Base-by-base conservation (phyloP, 352 stramenopile species). In the Poterioochromonas sp. region DNA sequence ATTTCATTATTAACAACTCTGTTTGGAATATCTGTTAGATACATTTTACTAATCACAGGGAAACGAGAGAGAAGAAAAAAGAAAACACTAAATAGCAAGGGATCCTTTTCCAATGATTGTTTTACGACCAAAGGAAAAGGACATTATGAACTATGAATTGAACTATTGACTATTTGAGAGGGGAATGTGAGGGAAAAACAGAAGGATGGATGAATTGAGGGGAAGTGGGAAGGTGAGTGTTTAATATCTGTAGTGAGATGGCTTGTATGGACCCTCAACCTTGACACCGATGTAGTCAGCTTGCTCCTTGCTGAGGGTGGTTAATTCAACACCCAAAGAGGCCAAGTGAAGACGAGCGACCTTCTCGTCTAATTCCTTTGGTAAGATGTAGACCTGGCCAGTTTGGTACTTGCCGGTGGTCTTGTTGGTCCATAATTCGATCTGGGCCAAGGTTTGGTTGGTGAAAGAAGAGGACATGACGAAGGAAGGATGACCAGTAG, bases 381-480 rank as follows among this genome's bases (percentile, higher is more conserved):
- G 95, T 62, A 99, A 87, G 63, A 98, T 93, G 86, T 98, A 98
- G 43, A 99, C 93, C 86, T 98, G 96, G 79, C 94, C 94, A 40
- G 80, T 86, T 41, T 85, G 83, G 88, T 99, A 99, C 87, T 98
- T 98, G 83, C 90, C 91, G 43, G 85, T 87, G 76, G 97, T 91
- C 78, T 89, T 90, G 84, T 99, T 92, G 40, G 90, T 95, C 94
- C 94, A 99, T 34, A 99, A 84, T 87, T 98, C 94, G 79, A 99
- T 93, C 88, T 99, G 95, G 69, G 94, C 94, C 68, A 99, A 87
- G 32, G 94, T 97, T 88, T 98, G 94, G 89, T 99, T 99, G 73
- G 95, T 98, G 91, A 99, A 99, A 76, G 93, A 98, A 86, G 94
- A 96, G 80, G 90, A 97, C 95, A 99, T 99, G 78, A 99, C 95